These are phyloP conservation scores for Dendrocalamus sinicus DNA, from an alignment of 176 grass and related monocot species.

Conservation along the genomic window DNA sequence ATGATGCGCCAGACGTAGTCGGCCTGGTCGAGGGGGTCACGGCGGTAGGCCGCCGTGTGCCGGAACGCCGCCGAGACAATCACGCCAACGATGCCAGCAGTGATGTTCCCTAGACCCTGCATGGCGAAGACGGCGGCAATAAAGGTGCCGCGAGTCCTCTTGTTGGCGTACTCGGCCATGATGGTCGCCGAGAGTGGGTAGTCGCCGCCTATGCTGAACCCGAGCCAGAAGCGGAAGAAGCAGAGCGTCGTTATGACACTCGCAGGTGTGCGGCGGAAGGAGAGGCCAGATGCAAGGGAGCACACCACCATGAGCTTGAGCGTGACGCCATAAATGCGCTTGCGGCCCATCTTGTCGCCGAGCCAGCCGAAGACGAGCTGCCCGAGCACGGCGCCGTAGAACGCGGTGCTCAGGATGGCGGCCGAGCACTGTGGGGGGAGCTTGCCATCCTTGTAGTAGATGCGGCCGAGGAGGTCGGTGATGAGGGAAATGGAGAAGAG, in stretches of 20 bases:
- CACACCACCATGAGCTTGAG: constrained; percentile 65
- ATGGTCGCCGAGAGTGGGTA: constrained; percentile 81
- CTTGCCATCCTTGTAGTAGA: constrained; percentile 50
- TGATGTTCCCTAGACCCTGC: constrained; percentile 24
- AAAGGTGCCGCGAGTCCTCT: constrained; percentile 70
- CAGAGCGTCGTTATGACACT: constrained; percentile 36
- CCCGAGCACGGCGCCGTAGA: constrained; percentile 16
- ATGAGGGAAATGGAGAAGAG: constrained; percentile 83
- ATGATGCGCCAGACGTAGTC: constrained; percentile 69
- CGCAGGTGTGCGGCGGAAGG: constrained; percentile 46
- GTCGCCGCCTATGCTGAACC: constrained; percentile 83
- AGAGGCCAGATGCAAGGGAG: constrained; percentile 72
- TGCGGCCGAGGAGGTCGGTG: constrained; percentile 67
- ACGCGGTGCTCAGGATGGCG: background rate
- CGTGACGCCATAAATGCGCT: constrained; percentile 66
- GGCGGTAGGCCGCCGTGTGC: background rate
- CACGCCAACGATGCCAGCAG: too few species aligned
- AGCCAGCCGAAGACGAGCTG: constrained; percentile 92
- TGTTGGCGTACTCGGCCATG: constrained; percentile 92
- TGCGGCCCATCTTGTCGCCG: constrained; percentile 73
- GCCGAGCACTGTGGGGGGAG: too few species aligned
- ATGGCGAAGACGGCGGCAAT: constrained; percentile 80
- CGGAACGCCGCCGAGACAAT: background rate
- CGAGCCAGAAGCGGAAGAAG: constrained; percentile 92
- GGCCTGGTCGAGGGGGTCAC: background rate